Conservation (phyloP, 1,284 basidiomycete genomes). For the Puccinia novopanici region DNA sequence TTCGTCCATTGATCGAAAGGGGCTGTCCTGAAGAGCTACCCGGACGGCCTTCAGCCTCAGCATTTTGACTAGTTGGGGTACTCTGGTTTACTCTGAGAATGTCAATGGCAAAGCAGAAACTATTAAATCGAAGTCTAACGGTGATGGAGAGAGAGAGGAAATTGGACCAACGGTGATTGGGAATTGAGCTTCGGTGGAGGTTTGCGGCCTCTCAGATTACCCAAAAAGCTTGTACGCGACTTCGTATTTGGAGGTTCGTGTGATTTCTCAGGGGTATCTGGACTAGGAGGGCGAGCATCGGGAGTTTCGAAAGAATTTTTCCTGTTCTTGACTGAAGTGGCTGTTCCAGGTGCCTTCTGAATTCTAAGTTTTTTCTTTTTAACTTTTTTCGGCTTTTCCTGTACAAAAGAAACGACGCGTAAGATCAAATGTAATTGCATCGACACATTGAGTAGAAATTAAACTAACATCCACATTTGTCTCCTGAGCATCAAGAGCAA, state of each 20-base stretch:
- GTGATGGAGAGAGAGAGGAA: neutral
- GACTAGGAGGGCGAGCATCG: neutral
- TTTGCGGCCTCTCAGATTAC: constrained; percentile 30
- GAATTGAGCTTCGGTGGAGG: constrained; percentile 28
- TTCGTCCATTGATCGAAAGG: neutral
- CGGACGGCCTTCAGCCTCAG: constrained; percentile 1
- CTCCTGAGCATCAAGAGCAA: neutral
- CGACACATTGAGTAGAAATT: neutral
- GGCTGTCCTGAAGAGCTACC: neutral
- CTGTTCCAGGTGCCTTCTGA: constrained; percentile 15
- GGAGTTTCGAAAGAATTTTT: constrained; percentile 1
- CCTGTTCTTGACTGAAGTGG: constrained; percentile 5
- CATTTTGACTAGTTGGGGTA: neutral
- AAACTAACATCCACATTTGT: neutral
- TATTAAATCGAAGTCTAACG: neutral
- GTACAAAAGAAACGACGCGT: neutral
- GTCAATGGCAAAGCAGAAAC: neutral
- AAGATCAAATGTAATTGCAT: neutral
- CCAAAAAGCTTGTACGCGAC: constrained; percentile 43
- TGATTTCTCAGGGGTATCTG: constrained; percentile 10
- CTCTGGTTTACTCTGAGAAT: neutral
- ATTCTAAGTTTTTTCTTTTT: constrained; percentile 13
- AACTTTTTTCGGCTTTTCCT: constrained; percentile 20
- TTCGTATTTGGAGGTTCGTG: neutral
- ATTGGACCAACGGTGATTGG: constrained; percentile 13